Base-by-base conservation (phyloP, 352 stramenopile genomes). In the Globisporangium cederbergense region DNA sequence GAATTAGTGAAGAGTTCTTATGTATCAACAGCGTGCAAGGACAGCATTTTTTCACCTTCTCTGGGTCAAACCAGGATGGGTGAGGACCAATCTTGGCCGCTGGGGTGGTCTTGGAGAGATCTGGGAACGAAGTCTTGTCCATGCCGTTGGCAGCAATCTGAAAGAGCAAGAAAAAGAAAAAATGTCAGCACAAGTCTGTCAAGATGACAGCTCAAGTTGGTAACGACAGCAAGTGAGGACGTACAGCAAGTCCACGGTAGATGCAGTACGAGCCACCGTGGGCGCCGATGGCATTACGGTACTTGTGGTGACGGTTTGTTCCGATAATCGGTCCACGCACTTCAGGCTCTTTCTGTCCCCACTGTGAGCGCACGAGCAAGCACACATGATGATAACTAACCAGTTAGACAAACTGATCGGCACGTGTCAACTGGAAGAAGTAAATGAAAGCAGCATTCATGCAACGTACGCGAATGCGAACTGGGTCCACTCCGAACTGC, bases 261-360 rank as follows among this genome's bases (percentile, higher is more conserved):
- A 99, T 96, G 70, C 95, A 99, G 78, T 99, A 99, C 25, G 89
- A 98, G 18, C 98, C 98, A 20, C 92, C 91, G 70, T 99, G 98
- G 0, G 98, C 97, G 8, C 98, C 98, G 67, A 99, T 99, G 54
- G 97, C 97, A 74, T 99, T 99, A 36, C 97, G 83, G 68, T 98
- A 98, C 57, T 95, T 91, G 62, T 97, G 89, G 75, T 98, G 95
- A 62, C 95, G 88, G 60, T 98, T 97, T 4, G 96, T 99, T 56
- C 93, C 97, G 71, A 99, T 98, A 68, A 99, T 85, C 13, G 96
- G 96, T 45, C 93, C 96, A 34, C 95, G 90, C 46, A 97, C 82
- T 28, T 92, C 71, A 30, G 96, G 90, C 71, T 97, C 86, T 54
- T 90, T 86, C 73, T 97, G 83, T 3, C 92, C 94, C 96, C 96